Evolutionary conservation across 2,329 filamentous ascomycete species (phyloP).

Genomic region (Cercospora sojina): DNA sequence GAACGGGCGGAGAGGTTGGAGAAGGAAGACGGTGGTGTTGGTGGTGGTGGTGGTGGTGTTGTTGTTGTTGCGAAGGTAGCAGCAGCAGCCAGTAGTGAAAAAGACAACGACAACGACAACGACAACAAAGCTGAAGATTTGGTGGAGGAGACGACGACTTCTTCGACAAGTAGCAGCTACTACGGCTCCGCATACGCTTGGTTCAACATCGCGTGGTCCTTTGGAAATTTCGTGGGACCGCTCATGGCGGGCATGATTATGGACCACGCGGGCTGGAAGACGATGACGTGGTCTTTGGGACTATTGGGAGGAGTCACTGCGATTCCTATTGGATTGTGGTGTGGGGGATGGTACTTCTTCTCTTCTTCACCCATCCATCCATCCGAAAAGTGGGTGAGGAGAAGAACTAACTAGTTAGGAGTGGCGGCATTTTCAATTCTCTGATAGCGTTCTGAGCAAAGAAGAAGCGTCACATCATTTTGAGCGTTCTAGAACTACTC

Average conservation of each 20-base stretch:
- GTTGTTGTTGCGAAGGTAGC: neutral
- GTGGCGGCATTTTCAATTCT: too few species aligned
- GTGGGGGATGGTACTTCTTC: slow-evolving; percentile 23
- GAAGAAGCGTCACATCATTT: too few species aligned
- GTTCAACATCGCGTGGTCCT: slow-evolving; percentile 32
- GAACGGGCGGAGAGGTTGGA: slow-evolving; percentile 21
- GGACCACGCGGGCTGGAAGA: slow-evolving; percentile 29
- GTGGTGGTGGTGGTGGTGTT: too few species aligned
- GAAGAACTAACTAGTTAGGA: too few species aligned
- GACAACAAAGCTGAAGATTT: too few species aligned
- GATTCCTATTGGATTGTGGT: slow-evolving; percentile 43
- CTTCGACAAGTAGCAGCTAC: neutral
- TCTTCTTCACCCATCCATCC: neutral
- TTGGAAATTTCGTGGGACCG: slow-evolving; percentile 28
- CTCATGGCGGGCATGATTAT: slow-evolving; percentile 30
- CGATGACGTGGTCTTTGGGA: slow-evolving; percentile 26
- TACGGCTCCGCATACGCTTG: slow-evolving; percentile 56
- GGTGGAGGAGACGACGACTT: too few species aligned
- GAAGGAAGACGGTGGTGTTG: slow-evolving; percentile 5
- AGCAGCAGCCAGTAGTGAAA: too few species aligned
- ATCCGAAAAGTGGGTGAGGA: neutral
- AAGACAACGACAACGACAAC: neutral
- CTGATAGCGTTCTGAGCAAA: too few species aligned
- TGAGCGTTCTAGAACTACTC: too few species aligned
- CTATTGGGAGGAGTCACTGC: slow-evolving; percentile 48